Conservation (phyloP, 257 asterid genomes). For the Cynanchum wilfordii region DNA sequence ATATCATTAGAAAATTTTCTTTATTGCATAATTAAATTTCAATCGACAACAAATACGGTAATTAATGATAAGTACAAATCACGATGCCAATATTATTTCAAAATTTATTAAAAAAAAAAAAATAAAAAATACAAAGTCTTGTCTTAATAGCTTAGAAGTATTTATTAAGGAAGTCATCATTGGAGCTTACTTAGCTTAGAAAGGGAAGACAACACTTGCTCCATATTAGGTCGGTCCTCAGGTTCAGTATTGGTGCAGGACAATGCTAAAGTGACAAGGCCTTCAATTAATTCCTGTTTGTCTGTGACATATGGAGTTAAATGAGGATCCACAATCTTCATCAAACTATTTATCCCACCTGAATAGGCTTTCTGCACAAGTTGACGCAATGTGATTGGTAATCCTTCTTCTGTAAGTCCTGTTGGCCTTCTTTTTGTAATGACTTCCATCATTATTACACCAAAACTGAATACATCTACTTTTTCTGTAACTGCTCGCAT, state of each 20-base stretch:
- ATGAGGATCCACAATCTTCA: slow-evolving; percentile 47
- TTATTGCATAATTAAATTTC: too few species aligned
- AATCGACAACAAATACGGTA: too few species aligned
- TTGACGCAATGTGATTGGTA: slow-evolving; percentile 55
- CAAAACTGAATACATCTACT: slow-evolving; percentile 83
- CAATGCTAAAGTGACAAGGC: slow-evolving; percentile 54
- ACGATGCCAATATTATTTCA: too few species aligned
- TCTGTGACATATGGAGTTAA: slow-evolving; percentile 31
- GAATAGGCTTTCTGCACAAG: slow-evolving; percentile 47
- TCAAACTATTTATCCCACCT: slow-evolving; percentile 35
- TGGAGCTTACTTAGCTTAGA: slow-evolving; percentile 40
- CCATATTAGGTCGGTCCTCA: slow-evolving; percentile 66
- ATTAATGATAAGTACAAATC: too few species aligned
- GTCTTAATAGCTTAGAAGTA: too few species aligned
- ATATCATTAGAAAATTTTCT: too few species aligned
- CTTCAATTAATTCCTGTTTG: slow-evolving; percentile 43
- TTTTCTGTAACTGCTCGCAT: slow-evolving; percentile 68
- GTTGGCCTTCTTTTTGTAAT: slow-evolving; percentile 74
- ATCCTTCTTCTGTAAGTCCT: slow-evolving; percentile 46
- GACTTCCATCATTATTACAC: slow-evolving; percentile 66
- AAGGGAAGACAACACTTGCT: slow-evolving; percentile 46
- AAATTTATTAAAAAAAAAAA: too few species aligned
- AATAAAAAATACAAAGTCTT: too few species aligned
- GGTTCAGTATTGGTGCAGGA: slow-evolving; percentile 62
- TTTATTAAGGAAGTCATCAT: background rate